Conservation (phyloP, 345 rosid genomes). For the Camelina neglecta region DNA sequence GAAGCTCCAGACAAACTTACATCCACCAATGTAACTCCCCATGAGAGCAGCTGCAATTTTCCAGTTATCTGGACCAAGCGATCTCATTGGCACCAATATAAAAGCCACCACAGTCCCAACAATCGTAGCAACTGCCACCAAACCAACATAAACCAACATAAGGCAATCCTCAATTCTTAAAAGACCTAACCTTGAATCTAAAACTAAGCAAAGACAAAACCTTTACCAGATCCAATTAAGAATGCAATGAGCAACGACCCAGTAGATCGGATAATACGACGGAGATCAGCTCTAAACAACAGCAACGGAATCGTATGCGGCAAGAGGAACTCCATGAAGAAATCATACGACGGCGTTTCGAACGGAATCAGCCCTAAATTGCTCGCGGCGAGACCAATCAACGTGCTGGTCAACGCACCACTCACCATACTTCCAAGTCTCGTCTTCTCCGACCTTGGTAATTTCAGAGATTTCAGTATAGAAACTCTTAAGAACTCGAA, state of each 20-base stretch:
- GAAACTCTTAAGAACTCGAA: neutral
- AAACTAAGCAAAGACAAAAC: neutral
- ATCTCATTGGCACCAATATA: slow-evolving; percentile 77
- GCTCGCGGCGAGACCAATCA: slow-evolving; percentile 80
- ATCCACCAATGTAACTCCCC: slow-evolving; percentile 89
- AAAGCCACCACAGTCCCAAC: slow-evolving; percentile 79
- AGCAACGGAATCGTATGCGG: slow-evolving; percentile 76
- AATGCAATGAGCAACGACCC: slow-evolving; percentile 77
- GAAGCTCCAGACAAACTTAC: slow-evolving; percentile 50
- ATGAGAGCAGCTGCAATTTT: slow-evolving; percentile 91
- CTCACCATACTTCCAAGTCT: slow-evolving; percentile 78
- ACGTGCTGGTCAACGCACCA: slow-evolving; percentile 77
- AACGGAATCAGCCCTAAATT: slow-evolving; percentile 70
- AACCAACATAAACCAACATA: slow-evolving; percentile 13
- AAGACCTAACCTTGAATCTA: neutral
- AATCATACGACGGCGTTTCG: slow-evolving; percentile 63
- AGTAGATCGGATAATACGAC: slow-evolving; percentile 61
- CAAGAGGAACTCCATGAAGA: slow-evolving; percentile 67
- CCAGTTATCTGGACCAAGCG: slow-evolving; percentile 91
- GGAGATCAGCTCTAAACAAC: slow-evolving; percentile 81
- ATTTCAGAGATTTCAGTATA: slow-evolving; percentile 4
- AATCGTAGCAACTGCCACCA: slow-evolving; percentile 65
- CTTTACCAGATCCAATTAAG: slow-evolving; percentile 75
- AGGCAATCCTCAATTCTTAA: slow-evolving; percentile 1
- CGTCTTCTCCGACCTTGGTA: slow-evolving; percentile 76